Base-by-base conservation (phyloP, 139 green algal species). In the Picochlorum costavermella region DNA sequence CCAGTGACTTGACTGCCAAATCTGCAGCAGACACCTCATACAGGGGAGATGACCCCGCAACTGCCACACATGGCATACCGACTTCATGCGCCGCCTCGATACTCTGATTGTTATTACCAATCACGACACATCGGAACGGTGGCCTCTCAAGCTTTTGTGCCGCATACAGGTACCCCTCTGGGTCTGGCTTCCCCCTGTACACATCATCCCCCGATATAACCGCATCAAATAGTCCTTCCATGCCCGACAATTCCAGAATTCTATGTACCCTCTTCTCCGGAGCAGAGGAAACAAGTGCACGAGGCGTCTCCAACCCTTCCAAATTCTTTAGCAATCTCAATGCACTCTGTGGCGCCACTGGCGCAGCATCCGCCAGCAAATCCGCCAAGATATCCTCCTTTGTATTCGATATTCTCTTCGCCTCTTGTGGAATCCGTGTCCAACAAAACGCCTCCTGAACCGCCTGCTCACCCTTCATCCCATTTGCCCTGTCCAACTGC, bases 1-100 rank as follows among this genome's bases (percentile, higher is more conserved):
- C 79, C 13, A 97, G 76, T 28, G 83, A 67, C 3, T 81, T 75
- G 49, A 96, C 87, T 12, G 97, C 92, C 30, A 95, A 71, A 69
- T 97, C 91, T 6, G 91, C 91, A 10, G 81, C 77, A 2, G 48
- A 72, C 56, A 95, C 86, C 76, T 97, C 88, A 69, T 93, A 97
- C 26, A 90, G 71, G 0, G 91, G 90, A 28, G 82, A 75, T 30
- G 65, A 66, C 45, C 82, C 85, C 2, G 88, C 82, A 3, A 95
- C 81, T 2, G 90, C 80, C 6, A 97, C 81, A 31, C 74, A 88
- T 68, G 92, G 83, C 91, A 97, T 97, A 57, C 72, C 72, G 28
- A 44, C 84, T 67, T 97, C 91, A n/a, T 90, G 84, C 2, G 90
- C 91, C 20, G 87, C 91, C 65, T 97, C 91, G 4, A 96, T 82